Percentiles rank a stretch among this genome's conserved stretches.
These are phyloP conservation scores for Tylopilus subfusipes DNA, from an alignment of 768 basidiomycete genomes.

Conservation along the genomic window DNA sequence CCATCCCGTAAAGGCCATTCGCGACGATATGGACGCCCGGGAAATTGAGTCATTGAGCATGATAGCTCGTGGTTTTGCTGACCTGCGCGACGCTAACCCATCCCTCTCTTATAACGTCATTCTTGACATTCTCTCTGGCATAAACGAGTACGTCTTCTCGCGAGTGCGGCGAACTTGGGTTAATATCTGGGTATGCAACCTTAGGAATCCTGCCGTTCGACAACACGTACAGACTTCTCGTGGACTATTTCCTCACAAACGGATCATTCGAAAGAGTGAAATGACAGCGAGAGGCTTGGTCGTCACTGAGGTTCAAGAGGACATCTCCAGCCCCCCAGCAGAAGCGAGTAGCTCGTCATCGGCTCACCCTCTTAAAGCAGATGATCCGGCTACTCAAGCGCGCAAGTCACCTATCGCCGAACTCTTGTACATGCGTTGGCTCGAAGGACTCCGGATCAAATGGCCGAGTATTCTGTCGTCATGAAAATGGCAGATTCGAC, in stretches of 20 bases:
- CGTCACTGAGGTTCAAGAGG: constrained; percentile 79
- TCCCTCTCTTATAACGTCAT: constrained; percentile 84
- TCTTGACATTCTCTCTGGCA: constrained; percentile 83
- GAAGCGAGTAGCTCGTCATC: constrained; percentile 31
- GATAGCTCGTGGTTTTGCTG: constrained; percentile 85
- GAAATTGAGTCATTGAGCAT: constrained; percentile 88
- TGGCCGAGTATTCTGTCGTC: constrained; percentile 71
- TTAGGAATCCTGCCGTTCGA: constrained; percentile 72
- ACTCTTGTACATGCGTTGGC: constrained; percentile 94
- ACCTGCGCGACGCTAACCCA: constrained; percentile 79
- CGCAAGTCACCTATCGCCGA: constrained; percentile 91
- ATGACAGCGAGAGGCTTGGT: constrained; percentile 83
- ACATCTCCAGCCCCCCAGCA: constrained; percentile 50
- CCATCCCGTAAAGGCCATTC: constrained; percentile 49
- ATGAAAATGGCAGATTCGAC: constrained; percentile 1
- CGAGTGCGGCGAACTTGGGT: not conserved
- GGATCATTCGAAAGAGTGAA: constrained; percentile 74
- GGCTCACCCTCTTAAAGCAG: constrained; percentile 29
- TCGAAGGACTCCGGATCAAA: constrained; percentile 86
- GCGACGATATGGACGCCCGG: constrained; percentile 82
- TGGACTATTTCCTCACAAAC: constrained; percentile 75
- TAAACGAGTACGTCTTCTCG: constrained; percentile 73
- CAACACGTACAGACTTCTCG: constrained; percentile 82
- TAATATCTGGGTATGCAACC: constrained; percentile 4
- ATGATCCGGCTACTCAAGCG: constrained; percentile 40